phyloP scores from a whole-genome alignment of 306 rosid species.

The Pterocarpus santalinus region DNA sequence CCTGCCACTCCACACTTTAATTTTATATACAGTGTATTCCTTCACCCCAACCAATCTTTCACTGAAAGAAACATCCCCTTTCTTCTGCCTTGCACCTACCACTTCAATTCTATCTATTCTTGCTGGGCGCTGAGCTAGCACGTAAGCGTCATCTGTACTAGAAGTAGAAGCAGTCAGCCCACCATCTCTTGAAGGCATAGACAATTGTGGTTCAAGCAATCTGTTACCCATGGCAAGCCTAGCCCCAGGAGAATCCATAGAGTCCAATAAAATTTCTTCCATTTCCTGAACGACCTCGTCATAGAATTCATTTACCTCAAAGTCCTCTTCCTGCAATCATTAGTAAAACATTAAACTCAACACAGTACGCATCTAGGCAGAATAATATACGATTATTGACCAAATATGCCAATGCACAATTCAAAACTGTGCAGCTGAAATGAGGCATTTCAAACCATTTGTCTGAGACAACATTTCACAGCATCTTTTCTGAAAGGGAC shows the following conservation, averaged over 20 bases:
- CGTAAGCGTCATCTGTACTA: constrained; percentile 62
- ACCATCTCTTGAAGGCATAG: constrained; percentile 83
- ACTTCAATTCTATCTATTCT: constrained; percentile 90
- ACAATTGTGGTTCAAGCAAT: constrained; percentile 58
- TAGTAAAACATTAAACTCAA: constrained; percentile 34
- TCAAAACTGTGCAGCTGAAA: constrained; percentile 24
- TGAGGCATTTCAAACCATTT: constrained; percentile 27
- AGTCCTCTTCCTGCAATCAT: constrained; percentile 74
- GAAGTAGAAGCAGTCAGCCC: constrained; percentile 95
- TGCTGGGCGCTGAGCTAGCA: constrained; percentile 57
- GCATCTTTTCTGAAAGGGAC: neutral
- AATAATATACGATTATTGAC: constrained; percentile 11
- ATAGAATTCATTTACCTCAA: constrained; percentile 71
- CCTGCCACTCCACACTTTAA: constrained; percentile 82
- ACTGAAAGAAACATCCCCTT: constrained; percentile 92
- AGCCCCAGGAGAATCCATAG: constrained; percentile 71
- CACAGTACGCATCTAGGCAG: neutral
- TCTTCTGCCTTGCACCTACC: constrained; percentile 96
- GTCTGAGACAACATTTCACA: constrained; percentile 14
- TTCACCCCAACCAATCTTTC: constrained; percentile 98
- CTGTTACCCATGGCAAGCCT: constrained; percentile 67
- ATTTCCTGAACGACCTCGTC: constrained; percentile 94
- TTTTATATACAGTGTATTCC: constrained; percentile 90
- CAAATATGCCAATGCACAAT: constrained; percentile 16
- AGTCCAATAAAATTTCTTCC: constrained; percentile 96